Evolutionary conservation across 2,329 filamentous ascomycete species (phyloP), one percentile per base, ranked within the genome.

Genomic region (Colletotrichum trifolii): DNA sequence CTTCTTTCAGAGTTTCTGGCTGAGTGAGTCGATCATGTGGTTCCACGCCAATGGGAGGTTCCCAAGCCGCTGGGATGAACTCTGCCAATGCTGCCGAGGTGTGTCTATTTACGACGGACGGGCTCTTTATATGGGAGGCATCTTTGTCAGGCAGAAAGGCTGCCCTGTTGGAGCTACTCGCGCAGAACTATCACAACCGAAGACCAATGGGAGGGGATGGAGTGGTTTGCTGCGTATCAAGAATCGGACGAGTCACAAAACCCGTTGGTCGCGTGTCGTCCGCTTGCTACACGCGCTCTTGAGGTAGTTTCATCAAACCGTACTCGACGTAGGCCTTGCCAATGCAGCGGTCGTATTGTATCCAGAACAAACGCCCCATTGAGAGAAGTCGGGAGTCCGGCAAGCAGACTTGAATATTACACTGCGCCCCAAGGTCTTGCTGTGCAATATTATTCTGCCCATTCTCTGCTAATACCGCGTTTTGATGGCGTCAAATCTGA

Each of bases 1-100:
- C 12, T 40, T 9, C 38, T 40, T 40, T 54, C 39, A 45, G 52
- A 54, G 40, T 54, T 54, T 54, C 52, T 10, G 52, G 15, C 34
- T 6, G 25, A 35, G 13, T 42, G 45, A 36, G 36, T 54, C 45
- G 45, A 47, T 63, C 36, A 34, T 36, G 42, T 38, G 36, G 38
- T 10, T 17, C 43, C 12, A 55, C 40, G 42, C 38, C 33, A n/a
- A 8, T 8, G 12, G 49, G 15, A 40, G 60, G 42, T 52, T 46
- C 40, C 35, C 46, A 53, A n/a, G 33, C 58, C 36, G 52, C 36
- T 35, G 58, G 63, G 59, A 66, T 50, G 59, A 66, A 63, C 63
- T 66, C 11, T 62, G 53, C 53, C 42, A 36, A 53, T 63, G 43
- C 43, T 40, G 25, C 25, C 25, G 4, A 25, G 25, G 25, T 40